A percentile compares a stretch with the other conserved stretches of the same genome.
Evolutionary conservation across 2,329 filamentous ascomycete species (phyloP).

Genomic region (Fonsecaea pugnacius): DNA sequence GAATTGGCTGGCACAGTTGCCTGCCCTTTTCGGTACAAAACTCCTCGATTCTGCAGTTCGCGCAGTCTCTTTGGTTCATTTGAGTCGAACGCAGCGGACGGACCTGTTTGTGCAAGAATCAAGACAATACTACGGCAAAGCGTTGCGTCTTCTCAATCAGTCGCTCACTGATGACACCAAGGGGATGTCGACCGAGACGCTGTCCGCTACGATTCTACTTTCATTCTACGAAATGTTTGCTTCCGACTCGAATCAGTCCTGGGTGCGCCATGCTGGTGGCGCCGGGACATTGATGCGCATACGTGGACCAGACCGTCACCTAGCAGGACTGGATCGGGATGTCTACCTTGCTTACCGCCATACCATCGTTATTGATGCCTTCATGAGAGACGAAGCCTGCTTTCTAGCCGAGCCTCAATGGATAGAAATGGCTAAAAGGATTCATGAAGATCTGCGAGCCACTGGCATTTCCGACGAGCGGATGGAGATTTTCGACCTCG

Average conservation of each 20-base stretch:
- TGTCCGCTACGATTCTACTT: constrained; percentile 44
- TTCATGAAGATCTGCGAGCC: constrained; percentile 38
- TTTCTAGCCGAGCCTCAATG: constrained; percentile 45
- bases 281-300: constrained; percentile 43
- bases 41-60: constrained; percentile 38
- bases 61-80: constrained; percentile 41
- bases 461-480: constrained; percentile 22
- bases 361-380: constrained; percentile 43
- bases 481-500: constrained; percentile 33
- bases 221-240: constrained; percentile 46
- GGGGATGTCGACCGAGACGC: constrained; percentile 42
- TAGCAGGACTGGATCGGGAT: constrained; percentile 43
- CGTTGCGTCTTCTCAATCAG: constrained; percentile 41
- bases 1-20: constrained; percentile 35
- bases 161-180: constrained; percentile 39
- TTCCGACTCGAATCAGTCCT: constrained; percentile 44
- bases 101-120: constrained; percentile 39
- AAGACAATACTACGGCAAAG: constrained; percentile 42
- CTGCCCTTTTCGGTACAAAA: constrained; percentile 32
- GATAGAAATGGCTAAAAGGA: constrained; percentile 41
- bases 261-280: constrained; percentile 46
- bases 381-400: constrained; percentile 43
- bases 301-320: constrained; percentile 42
- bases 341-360: constrained; percentile 45
- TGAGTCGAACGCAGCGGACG: constrained; percentile 37